Percentiles rank a stretch among this genome's conserved stretches.
These are phyloP conservation scores for Oemleria cerasiformis DNA, from an alignment of 306 rosid genomes.

Conservation along the genomic window DNA sequence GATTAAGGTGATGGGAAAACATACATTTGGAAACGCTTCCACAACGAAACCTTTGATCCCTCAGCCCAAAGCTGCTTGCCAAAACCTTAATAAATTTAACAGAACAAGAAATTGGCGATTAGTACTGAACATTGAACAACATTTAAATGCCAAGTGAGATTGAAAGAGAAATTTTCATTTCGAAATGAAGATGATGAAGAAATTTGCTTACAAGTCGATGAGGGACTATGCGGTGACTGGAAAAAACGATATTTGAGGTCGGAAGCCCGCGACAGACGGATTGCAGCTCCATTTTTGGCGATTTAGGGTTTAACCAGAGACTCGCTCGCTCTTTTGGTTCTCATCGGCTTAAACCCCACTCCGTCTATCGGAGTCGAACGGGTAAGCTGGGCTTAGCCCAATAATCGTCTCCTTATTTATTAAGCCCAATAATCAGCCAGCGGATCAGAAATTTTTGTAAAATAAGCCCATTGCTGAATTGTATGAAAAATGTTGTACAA, in stretches of 20 bases:
- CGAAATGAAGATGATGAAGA: background rate
- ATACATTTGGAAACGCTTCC: constrained; percentile 19
- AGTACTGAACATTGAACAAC: no score
- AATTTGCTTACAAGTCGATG: constrained; percentile 18
- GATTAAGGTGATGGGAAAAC: constrained; percentile 2
- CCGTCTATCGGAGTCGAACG: background rate
- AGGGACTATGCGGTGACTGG: background rate
- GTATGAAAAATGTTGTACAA: background rate
- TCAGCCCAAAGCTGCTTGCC: constrained; percentile 6
- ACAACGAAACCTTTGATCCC: constrained; percentile 6
- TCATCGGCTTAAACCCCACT: constrained; percentile 16
- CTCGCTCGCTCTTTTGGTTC: background rate
- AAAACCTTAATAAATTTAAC: constrained; percentile 22
- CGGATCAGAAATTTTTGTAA: background rate
- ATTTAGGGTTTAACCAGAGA: constrained; percentile 23
- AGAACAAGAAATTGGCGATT: background rate
- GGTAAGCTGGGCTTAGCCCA: background rate
- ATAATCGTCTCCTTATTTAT: no score
- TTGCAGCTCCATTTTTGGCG: constrained; percentile 27
- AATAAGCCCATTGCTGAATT: background rate
- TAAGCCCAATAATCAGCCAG: background rate
- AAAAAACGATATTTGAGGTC: background rate
- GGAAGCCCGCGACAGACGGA: constrained; percentile 22
- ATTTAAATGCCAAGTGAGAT: background rate
- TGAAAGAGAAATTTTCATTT: background rate